Base-by-base conservation (phyloP, 345 rosid genomes). In the Eucalyptus fibrosa region DNA sequence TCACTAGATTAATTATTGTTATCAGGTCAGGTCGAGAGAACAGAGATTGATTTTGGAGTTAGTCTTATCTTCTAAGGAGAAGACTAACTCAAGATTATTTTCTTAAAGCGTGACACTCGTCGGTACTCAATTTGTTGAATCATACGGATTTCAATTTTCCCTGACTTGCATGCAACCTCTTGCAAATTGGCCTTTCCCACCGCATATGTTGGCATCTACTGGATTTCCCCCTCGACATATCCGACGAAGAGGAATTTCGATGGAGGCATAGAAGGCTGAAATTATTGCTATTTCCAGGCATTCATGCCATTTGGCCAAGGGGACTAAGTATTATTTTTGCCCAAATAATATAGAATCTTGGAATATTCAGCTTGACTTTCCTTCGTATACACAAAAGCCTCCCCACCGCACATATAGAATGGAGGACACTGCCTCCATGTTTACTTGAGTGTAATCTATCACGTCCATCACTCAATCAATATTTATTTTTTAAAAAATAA, bases 11-110 rank as follows among this genome's bases (percentile, higher is more conserved):
- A 26, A 26, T 5, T 26, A 1, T 59, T 59, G n/a, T 59, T 59
- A 59, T 59, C 1, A 5, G 7, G n/a, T 26, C 12, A 59, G 1
- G n/a, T 2, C 2, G 1, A 1, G 65, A 12, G 30, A 26, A 3
- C n/a, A 24, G 1, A 9, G 62, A 56, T 1, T 56, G 62, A 9
- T 56, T 56, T 56, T 56, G 62, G 6, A 56, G 65, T 24, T 21
- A 55, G 60, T 55, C 60, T 59, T 59, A 59, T 59, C 65, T 26
- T 11, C n/a, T 9, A 26, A 59, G 14, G n/a, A 26, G 65, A 59
- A 59, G 65, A 59, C n/a, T 10, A 26, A 59, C 14, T 59, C n/a
- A 26, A 59, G 7, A 26, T 59, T 12, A 59, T 56, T 12, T 56
- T 56, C 62, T 56, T 56, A 26, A 56, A 56, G 62, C 0, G 15